Conservation (phyloP, 2,329 filamentous ascomycete genomes). For the Emmonsiellopsis sp. region DNA sequence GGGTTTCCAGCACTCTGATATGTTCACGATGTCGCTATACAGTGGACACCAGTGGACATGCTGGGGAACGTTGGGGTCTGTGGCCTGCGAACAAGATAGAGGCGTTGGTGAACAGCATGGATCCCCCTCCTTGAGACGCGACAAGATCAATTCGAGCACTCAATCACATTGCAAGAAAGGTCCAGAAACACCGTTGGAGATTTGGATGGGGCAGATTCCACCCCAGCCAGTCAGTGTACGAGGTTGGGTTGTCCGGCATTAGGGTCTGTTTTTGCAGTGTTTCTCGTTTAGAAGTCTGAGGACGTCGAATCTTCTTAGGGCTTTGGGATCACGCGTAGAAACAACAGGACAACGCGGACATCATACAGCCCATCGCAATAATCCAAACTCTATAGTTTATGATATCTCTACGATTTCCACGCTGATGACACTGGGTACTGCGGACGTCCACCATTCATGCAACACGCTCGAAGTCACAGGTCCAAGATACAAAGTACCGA, state of each 20-base stretch:
- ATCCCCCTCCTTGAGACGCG: background rate
- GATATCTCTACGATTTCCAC: background rate
- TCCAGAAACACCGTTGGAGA: background rate
- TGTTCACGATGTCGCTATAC: background rate
- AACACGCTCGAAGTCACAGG: background rate
- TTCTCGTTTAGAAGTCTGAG: background rate
- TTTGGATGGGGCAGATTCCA: background rate
- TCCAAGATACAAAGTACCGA: background rate
- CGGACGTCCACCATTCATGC: background rate
- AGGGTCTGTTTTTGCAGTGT: too few relatives aligned
- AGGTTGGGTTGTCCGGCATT: background rate
- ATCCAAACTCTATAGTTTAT: background rate
- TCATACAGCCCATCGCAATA: background rate
- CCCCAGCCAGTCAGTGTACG: background rate
- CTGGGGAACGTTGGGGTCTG: background rate
- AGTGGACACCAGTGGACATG: conserved; percentile 1
- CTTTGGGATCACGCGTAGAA: background rate
- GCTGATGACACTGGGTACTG: background rate
- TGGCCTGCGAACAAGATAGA: conserved; percentile 1
- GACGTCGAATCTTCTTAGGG: background rate
- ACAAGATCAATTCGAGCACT: background rate
- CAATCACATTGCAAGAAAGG: conserved; percentile 1
- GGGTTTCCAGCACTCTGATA: conserved; percentile 1
- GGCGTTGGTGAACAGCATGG: background rate
- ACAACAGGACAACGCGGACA: background rate